Base-by-base conservation (phyloP, 2,329 filamentous ascomycete species). In the Monosporascus sp. region DNA sequence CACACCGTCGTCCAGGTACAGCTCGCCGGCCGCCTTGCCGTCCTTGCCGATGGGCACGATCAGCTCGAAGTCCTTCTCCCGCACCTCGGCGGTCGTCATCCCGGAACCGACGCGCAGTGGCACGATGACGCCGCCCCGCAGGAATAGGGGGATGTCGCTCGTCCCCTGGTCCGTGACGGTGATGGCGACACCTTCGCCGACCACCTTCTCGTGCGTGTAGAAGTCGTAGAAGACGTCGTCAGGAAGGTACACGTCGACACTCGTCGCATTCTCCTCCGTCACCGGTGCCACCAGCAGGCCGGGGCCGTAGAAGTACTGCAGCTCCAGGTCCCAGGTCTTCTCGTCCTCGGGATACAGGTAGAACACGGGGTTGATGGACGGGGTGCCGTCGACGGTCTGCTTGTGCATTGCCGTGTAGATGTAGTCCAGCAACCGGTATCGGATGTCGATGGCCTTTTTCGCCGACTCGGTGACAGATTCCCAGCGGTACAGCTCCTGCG, bases 1-100 rank as follows among this genome's bases (percentile, higher is more conserved):
- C 54, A 84, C 83, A 8, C 90, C 90, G 55, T 95, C 89, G 60
- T 94, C 90, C 5, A 94, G 71, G 66, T 92, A 94, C 52, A 94
- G 73, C 49, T 76, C 74, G 0, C 90, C 90, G 1, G 65, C 68
- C 0, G 90, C 90, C 6, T 72, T 80, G 3, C 85, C 87, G 49
- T 86, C 72, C 1, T 66, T 63, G 6, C 79, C 82, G 0, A 88
- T 78, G 0, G 89, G 85, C 45, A 95, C 77, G 37, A 93, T 63
- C 49, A 95, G 72, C 65, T 85, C 79, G 71, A 93, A 93, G 59
- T 84, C 75, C 60, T 87, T 74, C 58, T 81, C 76, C 42, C 86
- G 77, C 38, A 89, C 71, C 44, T 79, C 79, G 0, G 76, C 77
- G 0, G 86, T 89, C 0, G 86, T 89, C 71, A 83, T 83, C 34